Evolutionary conservation across 2,329 filamentous ascomycete genomes (phyloP), one percentile per base, ranked within the genome.

Genomic region (Trichophyton equinum): DNA sequence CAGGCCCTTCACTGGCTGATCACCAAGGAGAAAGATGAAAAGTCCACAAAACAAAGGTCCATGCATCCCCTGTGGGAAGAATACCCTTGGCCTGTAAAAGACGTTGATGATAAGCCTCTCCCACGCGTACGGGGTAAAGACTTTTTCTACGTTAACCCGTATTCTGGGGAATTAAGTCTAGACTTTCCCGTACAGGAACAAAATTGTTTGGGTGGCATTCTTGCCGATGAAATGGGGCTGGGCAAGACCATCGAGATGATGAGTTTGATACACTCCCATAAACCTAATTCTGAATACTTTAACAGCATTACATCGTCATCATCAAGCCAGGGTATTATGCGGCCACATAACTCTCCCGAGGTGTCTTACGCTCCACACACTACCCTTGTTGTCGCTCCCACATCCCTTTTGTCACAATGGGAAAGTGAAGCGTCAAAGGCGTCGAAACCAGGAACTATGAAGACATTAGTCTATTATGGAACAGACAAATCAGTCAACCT

Each of bases 201-300:
- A 70, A 89, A 95, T 70, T 99, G 94, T 66, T 78, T 96, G 0
- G 94, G 94, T 51, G 94, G 94, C 4, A 89, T 99, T 61, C 77
- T 99, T 47, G 94, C 94, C 7, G 94, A 99, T 68, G 81, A 97
- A 74, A 99, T 99, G 94, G 94, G 94, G 55, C 79, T 99, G 1
- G 94, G 94, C 38, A 99, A 99, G 77, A 99, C 94, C 0, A 97
- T 99, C 59, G 92, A 99, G 70, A 97, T 99, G 91, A 83, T 99
- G 64, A 94, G 90, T 74, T 77, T 99, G 57, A 82, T 99, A 4
- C 94, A 99, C 71, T 84, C 89, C 0, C 89, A 97, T 71, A 84
- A 82, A 64, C 86, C 84, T 2, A 79, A 86, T 22, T 70, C 73
- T 15, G 67, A 68, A 18, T 64, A 70, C 11, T 66, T 72, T 7